Percentiles rank a stretch among this genome's conserved stretches.
phyloP scores from a whole-genome alignment of 495 filamentous ascomycete genomes.

The Glarea lozoyensis region DNA sequence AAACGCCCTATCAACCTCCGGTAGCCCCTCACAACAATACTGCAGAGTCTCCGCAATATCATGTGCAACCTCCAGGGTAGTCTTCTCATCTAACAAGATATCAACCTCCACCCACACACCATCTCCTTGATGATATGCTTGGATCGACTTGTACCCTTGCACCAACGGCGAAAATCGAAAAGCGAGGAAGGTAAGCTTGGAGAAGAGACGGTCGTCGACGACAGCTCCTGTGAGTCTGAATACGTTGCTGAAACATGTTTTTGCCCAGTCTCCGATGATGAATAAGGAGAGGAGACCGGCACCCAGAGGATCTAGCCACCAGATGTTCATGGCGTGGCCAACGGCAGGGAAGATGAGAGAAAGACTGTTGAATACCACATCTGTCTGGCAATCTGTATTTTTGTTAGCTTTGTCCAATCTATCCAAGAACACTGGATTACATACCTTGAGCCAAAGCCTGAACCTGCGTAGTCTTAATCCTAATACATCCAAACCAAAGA shows the following conservation, averaged over 20 bases:
- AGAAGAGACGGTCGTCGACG: slow-evolving; percentile 22
- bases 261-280: slow-evolving; percentile 40
- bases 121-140: slow-evolving; percentile 38
- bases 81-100: slow-evolving; percentile 33
- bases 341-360: no score
- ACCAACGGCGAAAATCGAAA: slow-evolving; percentile 36
- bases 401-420: no score
- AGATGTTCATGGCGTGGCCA: no score
- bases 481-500: slow-evolving; percentile 34
- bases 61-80: slow-evolving; percentile 29
- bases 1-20: slow-evolving; percentile 39
- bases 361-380: no score
- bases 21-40: slow-evolving; percentile 33
- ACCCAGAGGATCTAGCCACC: no score
- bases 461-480: slow-evolving; percentile 41
- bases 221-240: slow-evolving; percentile 32
- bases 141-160: slow-evolving; percentile 35
- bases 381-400: no score
- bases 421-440: no score
- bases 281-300: no score
- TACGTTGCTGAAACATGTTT: slow-evolving; percentile 37
- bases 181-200: slow-evolving; percentile 37
- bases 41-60: slow-evolving; percentile 42
- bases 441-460: slow-evolving; percentile 37
- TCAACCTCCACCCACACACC: slow-evolving; percentile 41